Evolutionary conservation across 1,284 basidiomycete genomes (phyloP), one percentile per base, ranked within the genome.

Genomic region (Apiotrichum mycotoxinovorans): DNA sequence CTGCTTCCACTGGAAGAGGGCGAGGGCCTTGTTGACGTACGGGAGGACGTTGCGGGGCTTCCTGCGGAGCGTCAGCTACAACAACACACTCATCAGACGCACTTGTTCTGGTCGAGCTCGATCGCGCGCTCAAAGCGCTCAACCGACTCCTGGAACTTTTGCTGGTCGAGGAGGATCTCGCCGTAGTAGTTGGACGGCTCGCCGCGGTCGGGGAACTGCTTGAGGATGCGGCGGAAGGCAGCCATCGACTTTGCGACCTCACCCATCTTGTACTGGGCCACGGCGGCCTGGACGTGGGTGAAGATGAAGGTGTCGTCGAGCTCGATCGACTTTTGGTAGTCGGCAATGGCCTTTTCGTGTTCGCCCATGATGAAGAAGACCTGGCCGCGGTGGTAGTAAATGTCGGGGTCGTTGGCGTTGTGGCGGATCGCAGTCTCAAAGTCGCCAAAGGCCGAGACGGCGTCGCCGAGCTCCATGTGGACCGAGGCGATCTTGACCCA

Each of bases 351-450:
- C 49, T 87, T 82, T 18, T 81, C 80, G 75, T 88, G 97, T 66
- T 97, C 87, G 77, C 88, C 88, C 81, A 94, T 90, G 76, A 98
- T 97, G 79, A 98, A 98, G 76, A 91, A 83, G 43, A 98, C 96
- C 81, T 99, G 96, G 37, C 95, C 96, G 66, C 95, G 91, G 79
- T 99, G 96, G 79, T 99, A 99, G 81, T 93, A 98, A 61, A 97
- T 93, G 77, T 98, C 96, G 0, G 95, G 87, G 78, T 98, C 93
- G 51, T 86, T 80, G 7, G 87, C 76, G 70, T 98, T 87, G 65
- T 89, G 84, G 72, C 84, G 82, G 70, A 94, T 88, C 1, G 96
- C 96, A 60, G 87, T 82, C 57, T 95, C 91, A 74, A 98, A 98
- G 76, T 90, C 91, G 63, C 87, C 83, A 77, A 98, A 93, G 2